Evolutionary conservation across 2,329 filamentous ascomycete species (phyloP).

Genomic region (Cladosporium halotolerans): DNA sequence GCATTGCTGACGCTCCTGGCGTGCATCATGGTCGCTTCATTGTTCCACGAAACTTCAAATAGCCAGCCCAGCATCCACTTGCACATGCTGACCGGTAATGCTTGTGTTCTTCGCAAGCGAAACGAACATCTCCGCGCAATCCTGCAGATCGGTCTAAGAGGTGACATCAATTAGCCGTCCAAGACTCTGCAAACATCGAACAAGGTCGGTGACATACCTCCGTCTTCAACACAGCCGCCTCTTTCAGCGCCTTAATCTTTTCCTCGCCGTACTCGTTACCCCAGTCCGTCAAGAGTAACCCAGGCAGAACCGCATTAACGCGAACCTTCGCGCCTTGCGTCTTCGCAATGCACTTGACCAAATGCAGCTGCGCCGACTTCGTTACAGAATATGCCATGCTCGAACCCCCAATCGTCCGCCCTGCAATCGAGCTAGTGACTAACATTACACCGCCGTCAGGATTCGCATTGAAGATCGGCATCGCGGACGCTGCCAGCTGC

Average conservation of each 20-base stretch:
- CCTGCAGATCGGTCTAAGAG: conserved; percentile 43
- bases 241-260: conserved; percentile 46
- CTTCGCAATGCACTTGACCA: conserved; percentile 59
- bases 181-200: neutral
- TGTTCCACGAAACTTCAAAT: neutral
- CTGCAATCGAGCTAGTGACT: conserved; percentile 57
- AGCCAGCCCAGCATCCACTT: conserved; percentile 31
- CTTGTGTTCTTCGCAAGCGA: conserved; percentile 50
- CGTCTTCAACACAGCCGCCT: conserved; percentile 55
- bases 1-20: no score
- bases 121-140: conserved; percentile 51
- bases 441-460: conserved; percentile 58
- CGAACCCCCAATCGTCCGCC: conserved; percentile 46
- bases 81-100: conserved; percentile 43
- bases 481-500: conserved; percentile 50
- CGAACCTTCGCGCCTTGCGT: conserved; percentile 57
- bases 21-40: no score
- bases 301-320: conserved; percentile 59
- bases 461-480: conserved; percentile 55
- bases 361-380: conserved; percentile 65
- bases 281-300: conserved; percentile 64
- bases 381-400: conserved; percentile 69
- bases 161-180: no score
- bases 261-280: conserved; percentile 44
- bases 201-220: conserved; percentile 36